Conservation (phyloP, 164 flowering plant species). For the Berberis vulgaris region DNA sequence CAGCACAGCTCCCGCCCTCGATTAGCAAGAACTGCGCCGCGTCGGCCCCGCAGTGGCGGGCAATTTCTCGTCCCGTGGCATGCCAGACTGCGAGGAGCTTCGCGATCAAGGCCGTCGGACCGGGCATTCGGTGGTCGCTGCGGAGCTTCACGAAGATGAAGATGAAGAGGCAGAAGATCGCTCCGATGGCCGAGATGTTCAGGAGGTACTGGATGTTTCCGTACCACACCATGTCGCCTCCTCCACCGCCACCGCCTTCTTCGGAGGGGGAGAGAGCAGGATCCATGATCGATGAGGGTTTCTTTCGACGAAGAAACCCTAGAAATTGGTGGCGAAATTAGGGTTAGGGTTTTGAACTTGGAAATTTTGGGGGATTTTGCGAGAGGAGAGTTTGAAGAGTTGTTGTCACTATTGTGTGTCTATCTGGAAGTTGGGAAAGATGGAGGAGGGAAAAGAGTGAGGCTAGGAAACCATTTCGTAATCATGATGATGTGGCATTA, state of each 20-base stretch:
- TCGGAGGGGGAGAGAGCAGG: not conserved
- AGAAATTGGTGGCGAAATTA: not conserved
- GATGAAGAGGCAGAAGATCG: constrained; percentile 57
- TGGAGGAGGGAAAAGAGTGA: too few species aligned
- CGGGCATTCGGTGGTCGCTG: constrained; percentile 89
- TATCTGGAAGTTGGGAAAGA: too few species aligned
- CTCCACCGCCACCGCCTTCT: constrained; percentile 9
- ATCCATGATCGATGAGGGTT: not conserved
- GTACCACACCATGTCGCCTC: constrained; percentile 49
- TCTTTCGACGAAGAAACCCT: not conserved
- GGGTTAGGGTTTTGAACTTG: constrained; percentile 9
- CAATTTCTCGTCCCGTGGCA: constrained; percentile 79
- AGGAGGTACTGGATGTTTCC: constrained; percentile 90
- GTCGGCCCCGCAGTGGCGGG: constrained; percentile 92
- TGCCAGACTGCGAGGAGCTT: constrained; percentile 99
- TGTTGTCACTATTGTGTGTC: too few species aligned
- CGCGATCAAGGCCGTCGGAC: constrained; percentile 62
- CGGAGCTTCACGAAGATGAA: constrained; percentile 90
- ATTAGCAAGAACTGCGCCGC: constrained; percentile 87
- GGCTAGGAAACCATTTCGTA: too few species aligned
- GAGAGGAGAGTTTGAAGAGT: too few species aligned
- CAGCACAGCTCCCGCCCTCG: constrained; percentile 82
- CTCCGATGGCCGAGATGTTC: constrained; percentile 84
- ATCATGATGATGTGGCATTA: too few species aligned
- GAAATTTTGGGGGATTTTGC: too few species aligned